These are phyloP conservation scores for Polychaeton citri DNA, from an alignment of 2,329 filamentous ascomycete genomes.

Conservation along the genomic window DNA sequence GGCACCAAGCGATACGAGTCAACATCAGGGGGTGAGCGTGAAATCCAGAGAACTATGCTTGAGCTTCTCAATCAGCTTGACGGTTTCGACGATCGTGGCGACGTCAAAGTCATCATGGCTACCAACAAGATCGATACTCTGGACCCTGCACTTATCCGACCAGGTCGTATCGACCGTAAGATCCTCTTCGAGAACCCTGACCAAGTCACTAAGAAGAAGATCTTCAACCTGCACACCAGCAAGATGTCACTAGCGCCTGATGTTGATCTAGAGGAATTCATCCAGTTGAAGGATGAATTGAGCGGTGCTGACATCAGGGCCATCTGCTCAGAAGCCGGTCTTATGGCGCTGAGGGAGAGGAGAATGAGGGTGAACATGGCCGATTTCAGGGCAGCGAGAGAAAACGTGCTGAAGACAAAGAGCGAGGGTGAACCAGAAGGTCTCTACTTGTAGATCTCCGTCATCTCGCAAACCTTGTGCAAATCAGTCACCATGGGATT, in stretches of 20 bases:
- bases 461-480: background rate
- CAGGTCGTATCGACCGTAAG: slow-evolving; percentile 96
- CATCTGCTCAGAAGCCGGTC: slow-evolving; percentile 91
- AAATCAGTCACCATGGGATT: no score
- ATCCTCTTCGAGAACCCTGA: slow-evolving; percentile 68
- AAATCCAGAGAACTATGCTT: slow-evolving; percentile 97
- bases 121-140: slow-evolving; percentile 99
- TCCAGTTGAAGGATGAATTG: slow-evolving; percentile 94
- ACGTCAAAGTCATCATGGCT: slow-evolving; percentile 99
- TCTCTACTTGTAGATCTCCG: slow-evolving; percentile 83
- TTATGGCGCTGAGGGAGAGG: slow-evolving; percentile 85
- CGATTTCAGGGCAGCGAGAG: slow-evolving; percentile 83
- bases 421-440: slow-evolving; percentile 96
- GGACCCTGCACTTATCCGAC: slow-evolving; percentile 89
- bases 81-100: slow-evolving; percentile 94
- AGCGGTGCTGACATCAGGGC: slow-evolving; percentile 97
- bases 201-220: slow-evolving; percentile 92
- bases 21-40: slow-evolving; percentile 88
- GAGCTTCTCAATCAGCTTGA: slow-evolving; percentile 97
- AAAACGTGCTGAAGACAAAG: slow-evolving; percentile 96
- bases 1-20: slow-evolving; percentile 98
- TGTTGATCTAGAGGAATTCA: slow-evolving; percentile 97
- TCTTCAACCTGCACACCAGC: slow-evolving; percentile 92
- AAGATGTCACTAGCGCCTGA: slow-evolving; percentile 97
- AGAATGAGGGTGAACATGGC: slow-evolving; percentile 99